Evolutionary conservation across 2,329 filamentous ascomycete genomes (phyloP).

Genomic region (Lizonia empirigonia): DNA sequence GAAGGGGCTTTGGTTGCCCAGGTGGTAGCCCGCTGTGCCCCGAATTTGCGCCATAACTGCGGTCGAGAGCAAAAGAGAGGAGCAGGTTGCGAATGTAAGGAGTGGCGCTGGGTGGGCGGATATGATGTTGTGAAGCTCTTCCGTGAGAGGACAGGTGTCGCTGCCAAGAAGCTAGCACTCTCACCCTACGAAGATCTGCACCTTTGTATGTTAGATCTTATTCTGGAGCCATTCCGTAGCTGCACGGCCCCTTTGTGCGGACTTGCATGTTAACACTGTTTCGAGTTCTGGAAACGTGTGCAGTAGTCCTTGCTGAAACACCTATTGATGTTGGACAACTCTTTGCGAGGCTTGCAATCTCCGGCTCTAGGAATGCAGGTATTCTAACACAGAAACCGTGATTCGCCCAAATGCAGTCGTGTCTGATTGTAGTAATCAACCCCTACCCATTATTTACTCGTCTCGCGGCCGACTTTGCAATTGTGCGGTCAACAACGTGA

Average conservation of each 20-base stretch:
- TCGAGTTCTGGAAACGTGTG: slow-evolving; percentile 11
- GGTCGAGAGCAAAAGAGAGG: slow-evolving; percentile 24
- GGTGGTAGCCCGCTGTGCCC: slow-evolving; percentile 78
- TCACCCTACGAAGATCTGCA: slow-evolving; percentile 30
- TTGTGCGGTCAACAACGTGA: not conserved
- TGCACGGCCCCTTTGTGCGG: slow-evolving; percentile 12
- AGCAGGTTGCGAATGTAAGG: slow-evolving; percentile 21
- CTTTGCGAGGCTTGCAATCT: not conserved
- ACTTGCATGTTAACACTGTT: slow-evolving; percentile 1
- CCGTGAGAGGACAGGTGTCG: slow-evolving; percentile 27
- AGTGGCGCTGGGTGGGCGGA: slow-evolving; percentile 33
- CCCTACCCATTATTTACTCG: not conserved
- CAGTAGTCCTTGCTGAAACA: slow-evolving; percentile 9
- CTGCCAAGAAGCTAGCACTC: slow-evolving; percentile 22
- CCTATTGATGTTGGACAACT: not conserved
- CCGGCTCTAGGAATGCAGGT: not conserved
- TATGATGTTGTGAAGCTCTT: slow-evolving; percentile 37
- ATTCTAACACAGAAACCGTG: not conserved
- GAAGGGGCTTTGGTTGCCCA: slow-evolving; percentile 76
- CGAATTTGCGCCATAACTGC: slow-evolving; percentile 63
- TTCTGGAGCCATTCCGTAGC: slow-evolving; percentile 13
- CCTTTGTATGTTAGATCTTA: slow-evolving; percentile 13
- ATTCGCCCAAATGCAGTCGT: not conserved
- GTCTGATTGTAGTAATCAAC: not conserved
- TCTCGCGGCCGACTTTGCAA: not conserved